Evolutionary conservation across 768 basidiomycete genomes (phyloP).

Genomic region (Agrocybe pediades): DNA sequence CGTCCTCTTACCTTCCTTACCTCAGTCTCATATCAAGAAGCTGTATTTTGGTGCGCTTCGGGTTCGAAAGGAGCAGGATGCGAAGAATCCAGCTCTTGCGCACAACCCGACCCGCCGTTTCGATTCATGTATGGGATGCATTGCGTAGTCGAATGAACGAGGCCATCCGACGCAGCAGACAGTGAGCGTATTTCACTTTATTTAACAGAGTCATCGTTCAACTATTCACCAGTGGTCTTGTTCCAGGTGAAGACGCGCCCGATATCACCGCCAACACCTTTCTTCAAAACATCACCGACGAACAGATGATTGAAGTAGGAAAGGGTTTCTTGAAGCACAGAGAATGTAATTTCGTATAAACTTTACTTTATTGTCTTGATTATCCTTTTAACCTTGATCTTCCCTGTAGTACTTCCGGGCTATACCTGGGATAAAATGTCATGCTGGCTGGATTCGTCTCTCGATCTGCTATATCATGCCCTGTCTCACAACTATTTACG

Average conservation of each 20-base stretch:
- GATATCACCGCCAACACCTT: conserved; percentile 35
- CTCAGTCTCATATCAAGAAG: conserved; percentile 32
- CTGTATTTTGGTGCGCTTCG: conserved; percentile 29
- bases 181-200: conserved; percentile 8
- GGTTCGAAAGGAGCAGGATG: conserved; percentile 31
- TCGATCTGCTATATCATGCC: too few relatives aligned
- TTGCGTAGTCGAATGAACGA: conserved; percentile 27
- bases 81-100: conserved; percentile 17
- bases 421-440: too few relatives aligned
- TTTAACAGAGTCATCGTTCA: neutral
- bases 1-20: neutral
- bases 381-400: too few relatives aligned
- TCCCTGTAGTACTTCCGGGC: neutral
- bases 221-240: conserved; percentile 16
- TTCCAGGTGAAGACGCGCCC: conserved; percentile 27
- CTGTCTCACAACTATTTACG: too few relatives aligned
- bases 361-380: neutral
- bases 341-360: conserved; percentile 20
- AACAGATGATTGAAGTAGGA: conserved; percentile 23
- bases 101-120: conserved; percentile 16
- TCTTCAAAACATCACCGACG: conserved; percentile 24
- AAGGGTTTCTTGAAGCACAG: conserved; percentile 28
- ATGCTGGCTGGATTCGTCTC: too few relatives aligned
- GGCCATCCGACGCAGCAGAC: conserved; percentile 16
- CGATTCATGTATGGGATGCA: conserved; percentile 26